Evolutionary conservation across 2,329 filamentous ascomycete genomes (phyloP).

Genomic region (Hymenoscyphus albidus): DNA sequence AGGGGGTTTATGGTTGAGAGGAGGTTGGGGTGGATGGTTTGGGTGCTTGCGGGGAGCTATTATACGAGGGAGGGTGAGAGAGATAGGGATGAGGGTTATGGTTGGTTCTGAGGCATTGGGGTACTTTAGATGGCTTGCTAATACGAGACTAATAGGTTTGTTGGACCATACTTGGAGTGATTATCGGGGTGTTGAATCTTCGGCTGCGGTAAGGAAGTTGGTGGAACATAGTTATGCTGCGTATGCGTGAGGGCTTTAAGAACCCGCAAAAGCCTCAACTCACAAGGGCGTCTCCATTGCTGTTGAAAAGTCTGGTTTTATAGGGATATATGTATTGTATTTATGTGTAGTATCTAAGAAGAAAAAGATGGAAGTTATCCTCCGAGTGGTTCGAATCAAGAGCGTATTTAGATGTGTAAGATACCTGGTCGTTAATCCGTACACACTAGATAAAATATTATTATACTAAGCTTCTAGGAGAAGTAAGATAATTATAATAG

Average conservation of each 20-base stretch:
- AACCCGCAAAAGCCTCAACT: no score
- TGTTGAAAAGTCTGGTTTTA: no score
- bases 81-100: conserved; percentile 55
- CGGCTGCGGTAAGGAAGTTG: conserved; percentile 10
- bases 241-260: conserved; percentile 6
- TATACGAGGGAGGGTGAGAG: conserved; percentile 49
- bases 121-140: neutral
- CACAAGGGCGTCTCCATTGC: no score
- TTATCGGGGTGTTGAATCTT: conserved; percentile 14
- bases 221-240: conserved; percentile 15
- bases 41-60: conserved; percentile 55
- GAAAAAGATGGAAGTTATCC: no score
- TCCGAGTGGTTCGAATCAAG: no score
- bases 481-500: no score
- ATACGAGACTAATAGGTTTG: conserved; percentile 10
- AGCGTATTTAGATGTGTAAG: no score
- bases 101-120: conserved; percentile 34
- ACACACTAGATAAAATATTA: no score
- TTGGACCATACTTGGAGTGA: conserved; percentile 17
- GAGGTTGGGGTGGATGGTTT: conserved; percentile 53
- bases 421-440: no score
- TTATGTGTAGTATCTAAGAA: no score
- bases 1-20: conserved; percentile 36
- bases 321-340: no score
- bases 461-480: no score